These are phyloP conservation scores for Plasmopara muralis DNA, from an alignment of 352 stramenopile genomes.

Conservation along the genomic window DNA sequence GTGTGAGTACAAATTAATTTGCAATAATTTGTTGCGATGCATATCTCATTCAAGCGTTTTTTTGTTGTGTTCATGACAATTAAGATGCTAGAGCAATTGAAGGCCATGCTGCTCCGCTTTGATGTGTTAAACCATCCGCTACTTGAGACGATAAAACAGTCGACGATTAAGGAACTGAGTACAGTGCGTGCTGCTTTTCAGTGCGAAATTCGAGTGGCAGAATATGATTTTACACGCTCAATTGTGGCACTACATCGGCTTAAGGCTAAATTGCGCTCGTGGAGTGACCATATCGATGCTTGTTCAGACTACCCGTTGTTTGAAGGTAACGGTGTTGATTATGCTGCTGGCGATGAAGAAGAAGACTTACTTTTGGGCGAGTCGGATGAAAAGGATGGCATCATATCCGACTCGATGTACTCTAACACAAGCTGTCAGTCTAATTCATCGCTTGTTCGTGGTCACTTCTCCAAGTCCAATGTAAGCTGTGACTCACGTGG, in stretches of 20 bases:
- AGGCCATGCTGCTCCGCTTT: slow-evolving; percentile 47
- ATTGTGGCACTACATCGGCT: slow-evolving; percentile 69
- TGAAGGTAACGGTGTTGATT: slow-evolving; percentile 36
- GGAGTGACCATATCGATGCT: slow-evolving; percentile 76
- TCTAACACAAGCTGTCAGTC: slow-evolving; percentile 52
- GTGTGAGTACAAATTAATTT: slow-evolving; percentile 18
- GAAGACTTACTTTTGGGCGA: slow-evolving; percentile 31
- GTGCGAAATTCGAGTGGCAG: slow-evolving; percentile 54
- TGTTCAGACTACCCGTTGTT: slow-evolving; percentile 76
- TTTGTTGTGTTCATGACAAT: not conserved
- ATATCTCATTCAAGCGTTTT: not conserved
- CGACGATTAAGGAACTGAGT: slow-evolving; percentile 61
- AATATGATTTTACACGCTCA: slow-evolving; percentile 74
- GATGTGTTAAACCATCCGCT: slow-evolving; percentile 65
- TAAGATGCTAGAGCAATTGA: slow-evolving; percentile 40
- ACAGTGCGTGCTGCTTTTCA: slow-evolving; percentile 60
- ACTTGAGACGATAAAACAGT: slow-evolving; percentile 60
- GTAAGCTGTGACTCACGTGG: slow-evolving; percentile 11
- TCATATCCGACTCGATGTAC: slow-evolving; percentile 58
- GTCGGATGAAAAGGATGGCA: slow-evolving; percentile 41
- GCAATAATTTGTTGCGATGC: not conserved
- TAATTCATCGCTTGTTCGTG: slow-evolving; percentile 17
- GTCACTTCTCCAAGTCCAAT: slow-evolving; percentile 18
- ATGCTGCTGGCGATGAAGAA: slow-evolving; percentile 34
- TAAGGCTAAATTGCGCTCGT: slow-evolving; percentile 53